Evolutionary conservation across 164 flowering plant genomes (phyloP).

Genomic region (Paratinospora sagittata): DNA sequence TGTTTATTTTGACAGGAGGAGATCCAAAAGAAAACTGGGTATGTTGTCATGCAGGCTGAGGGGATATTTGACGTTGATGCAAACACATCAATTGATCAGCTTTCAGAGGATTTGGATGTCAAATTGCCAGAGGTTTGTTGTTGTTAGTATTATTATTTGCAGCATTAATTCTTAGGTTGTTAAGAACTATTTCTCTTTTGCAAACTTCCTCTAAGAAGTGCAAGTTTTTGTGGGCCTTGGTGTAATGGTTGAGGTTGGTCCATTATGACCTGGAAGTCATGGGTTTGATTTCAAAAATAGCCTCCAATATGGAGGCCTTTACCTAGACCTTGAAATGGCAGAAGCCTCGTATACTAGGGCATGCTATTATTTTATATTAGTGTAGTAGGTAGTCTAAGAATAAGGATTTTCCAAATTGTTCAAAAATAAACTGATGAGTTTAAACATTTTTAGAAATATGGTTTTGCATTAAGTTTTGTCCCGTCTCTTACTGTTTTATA

Average conservation of each 20-base stretch:
- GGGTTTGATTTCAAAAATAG: too few species aligned
- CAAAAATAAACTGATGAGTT: not conserved
- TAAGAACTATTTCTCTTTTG: not conserved
- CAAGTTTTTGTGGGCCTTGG: not conserved
- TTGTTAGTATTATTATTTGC: not conserved
- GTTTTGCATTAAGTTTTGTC: not conserved
- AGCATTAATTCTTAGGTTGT: not conserved
- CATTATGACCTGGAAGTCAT: too few species aligned
- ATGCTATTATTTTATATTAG: too few species aligned
- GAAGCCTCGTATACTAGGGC: too few species aligned
- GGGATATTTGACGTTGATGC: slow-evolving; percentile 99
- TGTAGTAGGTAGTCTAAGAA: too few species aligned
- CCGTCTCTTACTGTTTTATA: too few species aligned
- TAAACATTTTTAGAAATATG: not conserved
- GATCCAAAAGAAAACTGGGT: slow-evolving; percentile 95
- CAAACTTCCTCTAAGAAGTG: not conserved
- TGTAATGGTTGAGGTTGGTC: too few species aligned
- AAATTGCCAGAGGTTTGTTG: slow-evolving; percentile 82
- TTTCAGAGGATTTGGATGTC: slow-evolving; percentile 85
- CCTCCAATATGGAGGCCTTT: too few species aligned
- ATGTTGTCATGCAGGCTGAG: slow-evolving; percentile 89
- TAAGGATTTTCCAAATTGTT: too few species aligned
- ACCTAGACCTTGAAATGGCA: too few species aligned
- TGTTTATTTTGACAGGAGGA: slow-evolving; percentile 59
- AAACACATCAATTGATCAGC: slow-evolving; percentile 93